Evolutionary conservation across 768 basidiomycete genomes (phyloP).

Genomic region (Tricholoma terreum): DNA sequence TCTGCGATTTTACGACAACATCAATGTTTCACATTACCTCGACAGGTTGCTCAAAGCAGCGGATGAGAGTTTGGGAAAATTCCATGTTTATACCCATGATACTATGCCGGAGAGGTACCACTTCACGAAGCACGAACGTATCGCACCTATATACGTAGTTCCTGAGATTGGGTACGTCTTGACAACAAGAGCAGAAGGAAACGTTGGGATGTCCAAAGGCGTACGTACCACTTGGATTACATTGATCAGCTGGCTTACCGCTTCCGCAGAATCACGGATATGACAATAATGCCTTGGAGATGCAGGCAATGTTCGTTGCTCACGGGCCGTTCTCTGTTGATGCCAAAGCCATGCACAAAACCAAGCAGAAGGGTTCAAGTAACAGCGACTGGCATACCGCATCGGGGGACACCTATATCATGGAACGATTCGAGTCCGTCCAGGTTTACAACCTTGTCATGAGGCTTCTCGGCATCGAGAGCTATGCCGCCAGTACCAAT

Average conservation of each 20-base stretch:
- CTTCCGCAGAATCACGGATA: slow-evolving; percentile 78
- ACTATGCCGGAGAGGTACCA: slow-evolving; percentile 84
- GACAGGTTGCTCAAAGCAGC: slow-evolving; percentile 53
- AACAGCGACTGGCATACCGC: slow-evolving; percentile 67
- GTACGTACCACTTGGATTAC: slow-evolving; percentile 40
- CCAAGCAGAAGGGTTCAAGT: slow-evolving; percentile 8
- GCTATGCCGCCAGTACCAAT: slow-evolving; percentile 59
- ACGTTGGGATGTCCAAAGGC: slow-evolving; percentile 68
- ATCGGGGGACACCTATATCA: slow-evolving; percentile 61
- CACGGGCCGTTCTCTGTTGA: slow-evolving; percentile 83
- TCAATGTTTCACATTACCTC: slow-evolving; percentile 57
- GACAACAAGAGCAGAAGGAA: slow-evolving; percentile 60
- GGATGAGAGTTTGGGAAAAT: slow-evolving; percentile 55
- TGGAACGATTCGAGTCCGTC: slow-evolving; percentile 82
- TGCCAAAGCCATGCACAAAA: slow-evolving; percentile 55
- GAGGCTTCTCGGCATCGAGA: slow-evolving; percentile 66
- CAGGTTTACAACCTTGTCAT: slow-evolving; percentile 82
- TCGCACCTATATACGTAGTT: slow-evolving; percentile 84
- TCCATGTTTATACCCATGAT: slow-evolving; percentile 73
- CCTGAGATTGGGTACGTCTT: slow-evolving; percentile 80
- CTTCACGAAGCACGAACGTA: slow-evolving; percentile 68
- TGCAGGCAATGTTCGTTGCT: slow-evolving; percentile 90
- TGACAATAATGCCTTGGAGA: slow-evolving; percentile 71
- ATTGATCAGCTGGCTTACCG: not conserved
- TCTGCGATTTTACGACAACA: slow-evolving; percentile 61